Conservation (phyloP, 805 yeast genomes). For the Zygotorulaspora sp. region DNA sequence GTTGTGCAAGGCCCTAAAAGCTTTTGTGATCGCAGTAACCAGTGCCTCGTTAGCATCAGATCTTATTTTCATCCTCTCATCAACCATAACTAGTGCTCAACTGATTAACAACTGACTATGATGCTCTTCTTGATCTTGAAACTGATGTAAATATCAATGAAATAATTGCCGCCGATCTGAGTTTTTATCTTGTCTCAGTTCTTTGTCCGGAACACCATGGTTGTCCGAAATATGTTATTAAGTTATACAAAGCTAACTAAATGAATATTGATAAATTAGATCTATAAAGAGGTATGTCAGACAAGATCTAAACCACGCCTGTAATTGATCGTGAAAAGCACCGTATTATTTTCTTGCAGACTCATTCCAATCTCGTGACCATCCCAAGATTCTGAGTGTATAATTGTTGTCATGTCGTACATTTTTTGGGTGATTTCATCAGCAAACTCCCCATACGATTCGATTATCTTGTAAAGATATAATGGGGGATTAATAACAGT, state of each 20-base stretch:
- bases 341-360: conserved; percentile 8
- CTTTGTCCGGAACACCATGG: background rate
- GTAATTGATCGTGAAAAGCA: conserved; percentile 9
- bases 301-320: too few relatives aligned
- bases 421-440: conserved; percentile 11
- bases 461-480: conserved; percentile 8
- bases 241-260: too few relatives aligned
- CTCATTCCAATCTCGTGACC: conserved; percentile 8
- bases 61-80: conserved; percentile 1
- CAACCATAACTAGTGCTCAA: too few relatives aligned
- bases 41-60: conserved; percentile 6
- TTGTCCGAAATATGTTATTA: too few relatives aligned
- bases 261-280: too few relatives aligned
- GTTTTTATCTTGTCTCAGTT: background rate
- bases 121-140: too few relatives aligned
- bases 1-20: conserved; percentile 5
- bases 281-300: too few relatives aligned
- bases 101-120: too few relatives aligned
- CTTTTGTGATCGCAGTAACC: conserved; percentile 7
- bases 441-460: conserved; percentile 12
- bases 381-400: conserved; percentile 8
- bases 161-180: background rate
- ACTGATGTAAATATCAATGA: too few relatives aligned
- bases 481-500: conserved; percentile 13
- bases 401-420: conserved; percentile 7